Base-by-base conservation (phyloP, 129 eudicot genomes). In the Artemisia annua region DNA sequence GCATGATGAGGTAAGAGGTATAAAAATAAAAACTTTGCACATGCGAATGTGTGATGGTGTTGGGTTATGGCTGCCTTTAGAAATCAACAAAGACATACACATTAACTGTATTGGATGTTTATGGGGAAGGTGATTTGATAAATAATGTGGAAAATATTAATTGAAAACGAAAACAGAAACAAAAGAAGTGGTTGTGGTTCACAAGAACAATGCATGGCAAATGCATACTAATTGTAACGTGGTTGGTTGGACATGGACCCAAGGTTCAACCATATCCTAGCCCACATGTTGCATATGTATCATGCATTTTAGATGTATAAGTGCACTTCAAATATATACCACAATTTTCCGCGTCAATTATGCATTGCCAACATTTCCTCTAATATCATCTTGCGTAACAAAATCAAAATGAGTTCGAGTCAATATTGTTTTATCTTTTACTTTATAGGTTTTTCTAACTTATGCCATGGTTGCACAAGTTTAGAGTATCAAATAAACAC, bases 281-380 rank as follows among this genome's bases (percentile, higher is more conserved):
- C 44, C 57, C 60, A 50, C 44, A 26, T 68, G 61, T 51, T 48
- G 28, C 17, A 4, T 4, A n/a, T 65, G 52, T 65, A 19, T 50
- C 7, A 17, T 52, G 19, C 7, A 17, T 52, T 15, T 15, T 15
- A 13, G 57, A 56, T 19, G 22, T 56, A 56, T 1, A 17, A 13
- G 49, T 64, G 69, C 69, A 17, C 20, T 26, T 64, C 53, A 39
- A 18, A 3, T 8, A 3, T n/a, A 30, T 16, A 53, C 63, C 48
- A 69, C 74, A 69, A n/a, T 53, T 69, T 30, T 69, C 74, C 63
- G 74, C 74, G 74, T 69, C 74, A 69, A 69, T 69, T 51, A 28
- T 24, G 60, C 73, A 68, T 13, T 46, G 20, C 0, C 39, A 11
- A 16, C 28, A 17, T 65, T 65, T n/a, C 6, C 54, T 11, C 46